Conservation (phyloP, 352 stramenopile genomes). For the Globisporangium nodosum region DNA sequence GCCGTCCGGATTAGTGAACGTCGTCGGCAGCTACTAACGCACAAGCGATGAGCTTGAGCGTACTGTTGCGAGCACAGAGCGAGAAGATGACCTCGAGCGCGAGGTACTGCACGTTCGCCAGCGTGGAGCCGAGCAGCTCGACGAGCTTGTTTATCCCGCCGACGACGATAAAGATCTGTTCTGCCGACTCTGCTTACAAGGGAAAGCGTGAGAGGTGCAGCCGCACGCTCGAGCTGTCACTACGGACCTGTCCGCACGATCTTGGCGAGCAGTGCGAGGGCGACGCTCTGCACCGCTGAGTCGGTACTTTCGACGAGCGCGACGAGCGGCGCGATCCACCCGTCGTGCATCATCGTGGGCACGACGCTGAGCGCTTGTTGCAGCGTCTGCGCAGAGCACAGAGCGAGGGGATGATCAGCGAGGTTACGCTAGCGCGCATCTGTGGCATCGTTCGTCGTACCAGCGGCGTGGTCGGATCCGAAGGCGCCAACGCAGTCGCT, state of each 20-base stretch:
- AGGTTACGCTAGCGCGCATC: not conserved
- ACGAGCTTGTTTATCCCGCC: conserved; percentile 49
- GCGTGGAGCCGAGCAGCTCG: conserved; percentile 24
- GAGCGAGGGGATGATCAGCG: not conserved
- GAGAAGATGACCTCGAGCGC: conserved; percentile 46
- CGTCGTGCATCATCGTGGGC: conserved; percentile 53
- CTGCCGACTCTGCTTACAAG: conserved; percentile 22
- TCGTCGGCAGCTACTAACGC: not conserved
- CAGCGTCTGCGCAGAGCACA: conserved; percentile 18
- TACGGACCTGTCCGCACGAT: conserved; percentile 37
- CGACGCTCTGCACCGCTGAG: conserved; percentile 35
- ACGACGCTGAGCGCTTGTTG: conserved; percentile 43
- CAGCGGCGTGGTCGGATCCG: conserved; percentile 17
- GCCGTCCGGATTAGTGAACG: too few species aligned
- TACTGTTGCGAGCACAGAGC: conserved; percentile 45
- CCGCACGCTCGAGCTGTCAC: not conserved
- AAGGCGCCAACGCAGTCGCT: not conserved
- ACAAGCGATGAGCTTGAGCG: conserved; percentile 2
- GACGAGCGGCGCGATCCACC: conserved; percentile 58
- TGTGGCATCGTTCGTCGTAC: conserved; percentile 3
- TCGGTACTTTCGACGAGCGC: conserved; percentile 50
- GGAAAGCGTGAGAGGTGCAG: not conserved
- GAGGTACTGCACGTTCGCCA: conserved; percentile 29
- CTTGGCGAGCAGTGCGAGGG: conserved; percentile 43
- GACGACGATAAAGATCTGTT: conserved; percentile 43